phyloP scores from a whole-genome alignment of 192 early-diverging fungal species.

The Podila verticillata region DNA sequence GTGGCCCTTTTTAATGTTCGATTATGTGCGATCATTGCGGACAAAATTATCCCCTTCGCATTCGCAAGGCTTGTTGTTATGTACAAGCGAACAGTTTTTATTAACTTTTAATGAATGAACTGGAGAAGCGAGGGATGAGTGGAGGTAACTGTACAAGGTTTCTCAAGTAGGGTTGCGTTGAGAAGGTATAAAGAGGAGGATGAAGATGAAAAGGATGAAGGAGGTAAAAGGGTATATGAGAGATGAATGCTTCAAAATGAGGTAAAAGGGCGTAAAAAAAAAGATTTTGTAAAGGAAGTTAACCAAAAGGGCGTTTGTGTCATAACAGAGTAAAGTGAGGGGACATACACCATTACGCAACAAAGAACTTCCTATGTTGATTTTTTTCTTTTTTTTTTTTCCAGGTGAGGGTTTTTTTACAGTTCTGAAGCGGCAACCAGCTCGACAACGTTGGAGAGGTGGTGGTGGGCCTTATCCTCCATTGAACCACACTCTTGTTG shows the following conservation, averaged over 20 bases:
- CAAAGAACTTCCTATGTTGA: neutral
- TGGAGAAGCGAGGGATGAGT: no score
- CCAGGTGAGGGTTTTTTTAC: neutral
- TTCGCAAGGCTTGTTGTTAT: neutral
- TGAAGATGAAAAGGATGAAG: neutral
- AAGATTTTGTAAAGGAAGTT: neutral
- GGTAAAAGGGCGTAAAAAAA: neutral
- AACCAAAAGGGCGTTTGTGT: neutral
- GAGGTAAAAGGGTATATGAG: neutral
- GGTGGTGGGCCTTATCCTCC: neutral
- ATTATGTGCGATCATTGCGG: no score
- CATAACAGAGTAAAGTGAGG: neutral
- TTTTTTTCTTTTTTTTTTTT: neutral
- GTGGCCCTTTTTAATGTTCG: no score
- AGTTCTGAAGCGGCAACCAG: constrained; percentile 7
- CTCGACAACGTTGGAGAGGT: neutral
- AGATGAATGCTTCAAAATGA: constrained; percentile 7
- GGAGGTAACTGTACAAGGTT: no score
- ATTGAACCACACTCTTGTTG: neutral
- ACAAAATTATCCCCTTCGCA: no score
- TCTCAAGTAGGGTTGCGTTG: no score
- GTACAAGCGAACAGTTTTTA: neutral
- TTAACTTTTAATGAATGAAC: neutral
- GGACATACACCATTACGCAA: neutral
- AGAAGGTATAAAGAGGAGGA: neutral